Evolutionary conservation across 345 rosid species (phyloP).

Genomic region (Raphanus sativus): DNA sequence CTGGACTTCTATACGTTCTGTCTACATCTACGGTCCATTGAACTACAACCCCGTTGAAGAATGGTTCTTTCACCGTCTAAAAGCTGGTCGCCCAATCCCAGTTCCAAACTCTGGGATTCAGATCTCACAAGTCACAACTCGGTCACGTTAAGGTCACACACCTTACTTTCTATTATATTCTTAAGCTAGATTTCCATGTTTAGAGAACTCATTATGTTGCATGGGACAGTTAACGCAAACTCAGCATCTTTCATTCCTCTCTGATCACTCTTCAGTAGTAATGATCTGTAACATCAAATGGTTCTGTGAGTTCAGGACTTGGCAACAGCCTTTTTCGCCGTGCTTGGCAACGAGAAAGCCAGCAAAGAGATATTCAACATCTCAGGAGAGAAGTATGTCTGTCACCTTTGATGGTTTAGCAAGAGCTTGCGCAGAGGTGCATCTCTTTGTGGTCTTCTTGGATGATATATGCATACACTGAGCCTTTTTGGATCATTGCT

Average conservation of each 20-base stretch:
- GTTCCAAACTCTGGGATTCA: slow-evolving; percentile 84
- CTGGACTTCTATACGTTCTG: slow-evolving; percentile 90
- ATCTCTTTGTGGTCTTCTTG: neutral
- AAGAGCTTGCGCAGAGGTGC: slow-evolving; percentile 64
- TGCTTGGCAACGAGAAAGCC: slow-evolving; percentile 87
- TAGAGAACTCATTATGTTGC: neutral
- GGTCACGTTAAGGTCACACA: slow-evolving; percentile 88
- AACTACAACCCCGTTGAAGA: slow-evolving; percentile 98
- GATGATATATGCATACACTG: neutral
- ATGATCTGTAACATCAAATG: slow-evolving; percentile 15
- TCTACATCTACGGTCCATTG: slow-evolving; percentile 92
- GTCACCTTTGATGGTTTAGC: slow-evolving; percentile 93
- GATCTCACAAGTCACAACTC: slow-evolving; percentile 81
- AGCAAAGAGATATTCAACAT: slow-evolving; percentile 86
- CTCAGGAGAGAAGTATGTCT: slow-evolving; percentile 83
- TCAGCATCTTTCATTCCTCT: neutral
- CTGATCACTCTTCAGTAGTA: slow-evolving; percentile 1
- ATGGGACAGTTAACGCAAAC: neutral
- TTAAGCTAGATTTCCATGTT: slow-evolving; percentile 3
- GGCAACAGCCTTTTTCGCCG: slow-evolving; percentile 72
- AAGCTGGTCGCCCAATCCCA: slow-evolving; percentile 93
- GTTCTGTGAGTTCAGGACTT: slow-evolving; percentile 58
- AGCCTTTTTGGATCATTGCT: slow-evolving; percentile 5
- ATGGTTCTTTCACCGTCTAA: slow-evolving; percentile 96
- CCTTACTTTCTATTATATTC: slow-evolving; percentile 2